These are phyloP conservation scores for Penicillium sp. DNA, from an alignment of 2,329 filamentous ascomycete genomes.

Conservation along the genomic window DNA sequence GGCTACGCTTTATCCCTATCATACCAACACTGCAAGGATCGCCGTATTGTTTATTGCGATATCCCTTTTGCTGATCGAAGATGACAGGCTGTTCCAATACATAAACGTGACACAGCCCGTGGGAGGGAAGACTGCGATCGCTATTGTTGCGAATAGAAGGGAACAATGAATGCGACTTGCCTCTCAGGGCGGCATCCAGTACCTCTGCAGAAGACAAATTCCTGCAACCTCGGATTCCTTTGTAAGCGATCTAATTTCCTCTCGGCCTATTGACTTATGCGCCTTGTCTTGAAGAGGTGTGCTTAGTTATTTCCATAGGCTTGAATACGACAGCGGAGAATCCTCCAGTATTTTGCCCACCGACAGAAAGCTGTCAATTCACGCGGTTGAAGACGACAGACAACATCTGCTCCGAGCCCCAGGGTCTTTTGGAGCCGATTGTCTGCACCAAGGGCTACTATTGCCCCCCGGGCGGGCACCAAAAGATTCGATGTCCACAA, in stretches of 20 bases:
- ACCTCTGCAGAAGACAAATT: neutral
- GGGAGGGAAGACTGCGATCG: too few relatives aligned
- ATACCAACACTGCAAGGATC: too few relatives aligned
- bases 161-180: neutral
- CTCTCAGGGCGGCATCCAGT: neutral
- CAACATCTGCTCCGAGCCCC: neutral
- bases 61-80: too few relatives aligned
- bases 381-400: neutral
- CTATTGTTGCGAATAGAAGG: too few relatives aligned
- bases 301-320: neutral
- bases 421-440: neutral
- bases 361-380: neutral
- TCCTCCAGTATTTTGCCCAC: neutral
- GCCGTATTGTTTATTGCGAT: too few relatives aligned
- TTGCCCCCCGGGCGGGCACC: neutral
- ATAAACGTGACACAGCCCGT: too few relatives aligned
- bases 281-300: neutral
- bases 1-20: too few relatives aligned
- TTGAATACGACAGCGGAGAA: neutral
- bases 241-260: neutral
- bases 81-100: too few relatives aligned
- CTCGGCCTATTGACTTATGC: too few relatives aligned
- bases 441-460: neutral
- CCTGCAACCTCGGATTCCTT: neutral
- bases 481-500: neutral